phyloP scores from a whole-genome alignment of 192 early-diverging fungal species.

The Backusella sp. region DNA sequence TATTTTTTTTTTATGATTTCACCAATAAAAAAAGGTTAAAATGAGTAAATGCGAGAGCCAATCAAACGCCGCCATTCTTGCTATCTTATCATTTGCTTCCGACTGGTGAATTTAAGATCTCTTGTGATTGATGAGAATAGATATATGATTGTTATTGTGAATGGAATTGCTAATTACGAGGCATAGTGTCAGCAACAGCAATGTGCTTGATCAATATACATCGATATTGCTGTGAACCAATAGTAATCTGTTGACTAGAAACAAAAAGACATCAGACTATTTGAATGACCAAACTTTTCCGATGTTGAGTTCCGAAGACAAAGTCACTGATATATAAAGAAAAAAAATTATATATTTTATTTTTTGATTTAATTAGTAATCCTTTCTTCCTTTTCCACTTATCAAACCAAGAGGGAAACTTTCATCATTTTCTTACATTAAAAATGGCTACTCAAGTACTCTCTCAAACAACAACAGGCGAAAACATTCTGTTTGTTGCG shows the following conservation, averaged over 20 bases:
- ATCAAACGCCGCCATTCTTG: not conserved
- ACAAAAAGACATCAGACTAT: not conserved
- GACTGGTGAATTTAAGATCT: slow-evolving; percentile 2
- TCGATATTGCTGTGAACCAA: too few species aligned
- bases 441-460: slow-evolving; percentile 3
- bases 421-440: not conserved
- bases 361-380: not conserved
- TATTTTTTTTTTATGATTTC: not conserved
- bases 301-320: not conserved
- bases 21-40: not conserved
- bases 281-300: not conserved
- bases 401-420: not conserved
- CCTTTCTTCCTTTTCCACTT: not conserved
- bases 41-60: not conserved
- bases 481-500: slow-evolving; percentile 47
- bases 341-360: slow-evolving; percentile 5
- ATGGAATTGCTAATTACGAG: too few species aligned
- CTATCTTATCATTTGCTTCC: slow-evolving; percentile 5
- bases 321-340: not conserved
- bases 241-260: not conserved
- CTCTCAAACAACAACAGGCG: slow-evolving; percentile 26
- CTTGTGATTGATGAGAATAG: not conserved
- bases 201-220: not conserved
- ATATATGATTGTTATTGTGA: too few species aligned
- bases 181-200: not conserved